phyloP scores from a whole-genome alignment of 2,329 filamentous ascomycete genomes.

The Aspergillus versicolor region DNA sequence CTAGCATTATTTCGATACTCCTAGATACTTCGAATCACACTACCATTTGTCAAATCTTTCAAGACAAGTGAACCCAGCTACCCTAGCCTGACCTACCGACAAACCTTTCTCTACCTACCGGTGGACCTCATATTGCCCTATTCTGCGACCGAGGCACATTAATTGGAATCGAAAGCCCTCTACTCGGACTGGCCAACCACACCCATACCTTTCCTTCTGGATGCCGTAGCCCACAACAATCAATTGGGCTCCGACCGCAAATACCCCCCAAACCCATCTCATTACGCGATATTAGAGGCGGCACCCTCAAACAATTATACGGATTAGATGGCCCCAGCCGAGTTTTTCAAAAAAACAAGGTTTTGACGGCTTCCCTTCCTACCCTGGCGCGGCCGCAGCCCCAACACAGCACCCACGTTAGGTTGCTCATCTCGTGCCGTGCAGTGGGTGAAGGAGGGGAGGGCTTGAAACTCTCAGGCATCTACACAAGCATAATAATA shows the following conservation, averaged over 20 bases:
- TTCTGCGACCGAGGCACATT: neutral
- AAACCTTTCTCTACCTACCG: neutral
- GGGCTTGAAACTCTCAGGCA: conserved; percentile 17
- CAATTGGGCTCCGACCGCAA: neutral
- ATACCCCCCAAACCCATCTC: neutral
- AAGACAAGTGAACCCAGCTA: neutral
- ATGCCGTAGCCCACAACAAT: neutral
- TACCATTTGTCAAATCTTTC: neutral
- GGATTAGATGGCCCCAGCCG: neutral
- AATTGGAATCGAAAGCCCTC: neutral
- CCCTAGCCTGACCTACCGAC: neutral
- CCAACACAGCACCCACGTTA: conserved; percentile 14
- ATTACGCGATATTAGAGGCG: neutral
- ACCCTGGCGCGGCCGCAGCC: conserved; percentile 20
- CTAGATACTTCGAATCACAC: neutral
- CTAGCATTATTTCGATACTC: neutral
- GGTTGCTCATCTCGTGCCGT: conserved; percentile 26
- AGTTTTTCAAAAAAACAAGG: conserved; percentile 9
- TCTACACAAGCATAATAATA: conserved; percentile 27
- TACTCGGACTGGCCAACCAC: neutral
- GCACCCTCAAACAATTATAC: neutral
- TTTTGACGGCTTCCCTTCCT: conserved; percentile 27
- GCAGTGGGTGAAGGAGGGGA: conserved; percentile 32
- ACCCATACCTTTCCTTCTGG: neutral
- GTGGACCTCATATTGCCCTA: neutral